Base-by-base conservation (phyloP, 1,284 basidiomycete genomes). In the Cerioporus squamosus region DNA sequence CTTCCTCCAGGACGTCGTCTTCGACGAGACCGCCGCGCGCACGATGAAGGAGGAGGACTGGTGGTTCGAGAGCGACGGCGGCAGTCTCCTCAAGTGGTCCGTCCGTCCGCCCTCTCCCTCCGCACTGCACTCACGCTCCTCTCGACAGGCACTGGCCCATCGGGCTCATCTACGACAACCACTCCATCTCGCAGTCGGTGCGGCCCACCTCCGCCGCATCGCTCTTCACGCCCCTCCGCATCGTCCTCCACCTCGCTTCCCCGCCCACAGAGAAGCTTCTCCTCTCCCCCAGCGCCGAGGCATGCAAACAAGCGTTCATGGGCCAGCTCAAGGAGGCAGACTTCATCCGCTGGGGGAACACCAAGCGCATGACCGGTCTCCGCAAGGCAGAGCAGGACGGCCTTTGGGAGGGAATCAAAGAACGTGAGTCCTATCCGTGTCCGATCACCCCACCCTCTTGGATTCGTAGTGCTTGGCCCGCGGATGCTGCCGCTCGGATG, bases 251-350 rank as follows among this genome's bases (percentile, higher is more conserved):
- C 71, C 84, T 97, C 26, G 88, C 87, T 3, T 89, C 91, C 17
- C 91, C 94, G 20, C 94, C 95, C 1, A 83, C 82, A 17, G 94
- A 95, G 65, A 93, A 90, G 70, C 83, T 96, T 17, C 81, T 94
- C n/a, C 75, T 95, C 17, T 81, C 90, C 0, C 88, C 92, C 7
- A 86, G 82, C 51, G 75, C 89, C 15, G 94, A 97, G 55, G 81
- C 91, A 15, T 95, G 93, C 78, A 94, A 94, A 69, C 88, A 91
- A 59, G 88, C 91, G 2, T 98, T 94, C 72, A 94, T 97, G 88
- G 93, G 92, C 7, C 92, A 96, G 71, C 76, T 97, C 47, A 97
- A 97, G 70, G 95, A 98, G 74, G 94, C 94, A 1, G 95, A 98
- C 72, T 97, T 96, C 71, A 87, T 97, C 53, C 81, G 95, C 52